phyloP scores from a whole-genome alignment of 2,329 filamentous ascomycete genomes.

The Epichloe sylvatica region DNA sequence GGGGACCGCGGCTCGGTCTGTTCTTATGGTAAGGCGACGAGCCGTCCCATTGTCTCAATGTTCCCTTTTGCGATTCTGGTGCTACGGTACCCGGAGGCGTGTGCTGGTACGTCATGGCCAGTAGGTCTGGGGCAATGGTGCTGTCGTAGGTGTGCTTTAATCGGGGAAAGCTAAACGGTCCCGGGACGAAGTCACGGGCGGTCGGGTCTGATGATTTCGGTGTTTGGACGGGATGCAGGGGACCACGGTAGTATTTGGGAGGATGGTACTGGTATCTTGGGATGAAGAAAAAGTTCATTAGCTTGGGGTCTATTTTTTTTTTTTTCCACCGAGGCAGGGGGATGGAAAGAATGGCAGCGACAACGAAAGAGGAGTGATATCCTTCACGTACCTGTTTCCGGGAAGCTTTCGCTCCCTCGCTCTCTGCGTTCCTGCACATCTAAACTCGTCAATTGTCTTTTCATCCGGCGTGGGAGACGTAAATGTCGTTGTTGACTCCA shows the following conservation, averaged over 20 bases:
- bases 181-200: slow-evolving; percentile 77
- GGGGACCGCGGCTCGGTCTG: slow-evolving; percentile 67
- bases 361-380: not conserved
- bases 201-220: slow-evolving; percentile 74
- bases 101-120: slow-evolving; percentile 82
- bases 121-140: slow-evolving; percentile 74
- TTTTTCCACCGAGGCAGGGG: not conserved
- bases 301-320: not conserved
- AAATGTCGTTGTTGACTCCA: slow-evolving; percentile 39
- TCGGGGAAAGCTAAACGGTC: slow-evolving; percentile 78
- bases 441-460: slow-evolving; percentile 26
- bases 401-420: slow-evolving; percentile 27
- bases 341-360: slow-evolving; percentile 21
- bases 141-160: slow-evolving; percentile 81
- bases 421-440: slow-evolving; percentile 21
- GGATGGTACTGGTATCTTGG: slow-evolving; percentile 88
- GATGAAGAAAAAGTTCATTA: not conserved
- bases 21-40: slow-evolving; percentile 92
- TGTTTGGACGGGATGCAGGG: slow-evolving; percentile 82
- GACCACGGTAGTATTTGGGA: slow-evolving; percentile 88
- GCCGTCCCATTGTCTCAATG: slow-evolving; percentile 74
- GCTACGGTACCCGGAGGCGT: slow-evolving; percentile 57
- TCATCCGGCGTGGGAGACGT: slow-evolving; percentile 26
- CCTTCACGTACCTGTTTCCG: slow-evolving; percentile 29
- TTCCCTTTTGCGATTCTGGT: slow-evolving; percentile 38